These are phyloP conservation scores for Margaritispora aquatica DNA, from an alignment of 495 filamentous ascomycete genomes.

Conservation along the genomic window DNA sequence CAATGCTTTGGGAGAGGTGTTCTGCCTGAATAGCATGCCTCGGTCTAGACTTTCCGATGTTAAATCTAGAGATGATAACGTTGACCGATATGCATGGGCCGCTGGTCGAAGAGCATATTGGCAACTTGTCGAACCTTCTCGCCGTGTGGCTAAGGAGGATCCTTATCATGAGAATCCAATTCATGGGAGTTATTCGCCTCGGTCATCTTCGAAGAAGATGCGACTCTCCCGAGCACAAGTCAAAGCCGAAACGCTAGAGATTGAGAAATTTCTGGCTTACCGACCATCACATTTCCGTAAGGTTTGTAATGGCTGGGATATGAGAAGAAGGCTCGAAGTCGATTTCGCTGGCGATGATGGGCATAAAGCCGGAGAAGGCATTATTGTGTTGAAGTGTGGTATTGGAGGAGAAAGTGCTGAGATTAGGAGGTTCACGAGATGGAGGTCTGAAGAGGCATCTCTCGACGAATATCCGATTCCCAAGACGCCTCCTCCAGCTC, in stretches of 20 bases:
- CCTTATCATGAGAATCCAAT: conserved; percentile 52
- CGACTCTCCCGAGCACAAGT: conserved; percentile 63
- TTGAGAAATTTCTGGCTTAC: conserved; percentile 67
- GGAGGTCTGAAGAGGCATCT: conserved; percentile 22
- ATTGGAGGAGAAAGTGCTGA: conserved; percentile 35
- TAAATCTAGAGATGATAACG: conserved; percentile 41
- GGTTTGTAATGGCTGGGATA: conserved; percentile 83
- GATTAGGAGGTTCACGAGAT: conserved; percentile 26
- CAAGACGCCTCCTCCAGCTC: conserved; percentile 21
- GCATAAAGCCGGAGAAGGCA: conserved; percentile 60
- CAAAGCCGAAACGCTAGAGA: conserved; percentile 68
- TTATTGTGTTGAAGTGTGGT: conserved; percentile 70
- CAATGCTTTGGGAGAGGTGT: conserved; percentile 90
- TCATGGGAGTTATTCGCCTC: conserved; percentile 63
- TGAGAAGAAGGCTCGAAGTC: conserved; percentile 77
- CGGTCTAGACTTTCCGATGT: conserved; percentile 29
- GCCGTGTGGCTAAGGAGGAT: conserved; percentile 64
- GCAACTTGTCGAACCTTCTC: conserved; percentile 70
- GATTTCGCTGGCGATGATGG: conserved; percentile 84
- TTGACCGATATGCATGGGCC: conserved; percentile 59
- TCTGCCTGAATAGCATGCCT: conserved; percentile 69
- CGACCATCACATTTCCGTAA: conserved; percentile 75
- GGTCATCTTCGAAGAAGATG: conserved; percentile 63
- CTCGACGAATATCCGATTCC: conserved; percentile 22
- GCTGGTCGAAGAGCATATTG: conserved; percentile 72